phyloP scores from a whole-genome alignment of 768 basidiomycete species.

The Leccinum ochraceum region DNA sequence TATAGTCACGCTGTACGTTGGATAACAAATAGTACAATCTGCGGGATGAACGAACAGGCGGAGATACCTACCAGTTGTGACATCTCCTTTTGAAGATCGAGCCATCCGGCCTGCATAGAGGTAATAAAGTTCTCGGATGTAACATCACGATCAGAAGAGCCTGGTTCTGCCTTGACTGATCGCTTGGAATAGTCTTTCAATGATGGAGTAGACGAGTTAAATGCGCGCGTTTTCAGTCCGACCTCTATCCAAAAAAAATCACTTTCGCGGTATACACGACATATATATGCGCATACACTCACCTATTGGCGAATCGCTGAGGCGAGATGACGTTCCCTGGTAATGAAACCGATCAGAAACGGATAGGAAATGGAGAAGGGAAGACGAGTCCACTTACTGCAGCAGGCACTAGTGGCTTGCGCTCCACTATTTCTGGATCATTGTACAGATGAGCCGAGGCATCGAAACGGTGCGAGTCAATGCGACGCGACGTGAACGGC shows the following conservation, averaged over 20 bases:
- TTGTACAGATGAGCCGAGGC: conserved; percentile 7
- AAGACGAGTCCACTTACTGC: conserved; percentile 9
- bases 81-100: conserved; percentile 13
- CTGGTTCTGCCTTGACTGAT: conserved; percentile 8
- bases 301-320: conserved; percentile 22
- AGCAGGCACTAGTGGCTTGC: conserved; percentile 1
- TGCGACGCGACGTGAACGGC: conserved; percentile 12
- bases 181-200: conserved; percentile 10
- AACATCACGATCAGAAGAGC: neutral
- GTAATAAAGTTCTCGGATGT: conserved; percentile 6
- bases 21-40: neutral
- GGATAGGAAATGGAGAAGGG: neutral
- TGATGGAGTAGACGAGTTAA: conserved; percentile 1
- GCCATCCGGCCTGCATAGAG: conserved; percentile 1
- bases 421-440: conserved; percentile 6
- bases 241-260: conserved; percentile 13
- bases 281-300: conserved; percentile 20
- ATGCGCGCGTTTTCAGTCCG: conserved; percentile 2
- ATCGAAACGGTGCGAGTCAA: conserved; percentile 14
- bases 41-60: neutral
- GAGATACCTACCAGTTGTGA: conserved; percentile 12
- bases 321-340: conserved; percentile 14
- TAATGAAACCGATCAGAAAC: neutral
- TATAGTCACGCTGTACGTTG: conserved; percentile 20
- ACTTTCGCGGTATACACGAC: neutral